Evolutionary conservation across 2,329 filamentous ascomycete genomes (phyloP).

Genomic region (Aspergillus fischeri): DNA sequence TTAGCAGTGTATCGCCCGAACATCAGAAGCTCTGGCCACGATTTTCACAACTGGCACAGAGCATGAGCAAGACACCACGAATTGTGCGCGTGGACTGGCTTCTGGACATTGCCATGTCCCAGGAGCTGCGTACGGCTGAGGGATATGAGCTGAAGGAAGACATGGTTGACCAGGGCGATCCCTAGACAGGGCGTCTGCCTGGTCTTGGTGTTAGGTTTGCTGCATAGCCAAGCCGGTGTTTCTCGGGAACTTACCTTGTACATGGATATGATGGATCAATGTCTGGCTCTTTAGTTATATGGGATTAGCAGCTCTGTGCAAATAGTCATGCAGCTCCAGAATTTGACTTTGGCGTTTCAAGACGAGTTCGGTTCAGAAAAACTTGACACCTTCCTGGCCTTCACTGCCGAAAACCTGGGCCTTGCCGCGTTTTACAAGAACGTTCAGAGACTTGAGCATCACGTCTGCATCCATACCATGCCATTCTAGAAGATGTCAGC

Average conservation of each 20-base stretch:
- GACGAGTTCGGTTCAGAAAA: constrained; percentile 62
- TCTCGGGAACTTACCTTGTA: neutral
- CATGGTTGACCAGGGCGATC: constrained; percentile 21
- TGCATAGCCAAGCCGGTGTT: neutral
- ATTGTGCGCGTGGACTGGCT: constrained; percentile 88
- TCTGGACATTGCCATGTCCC: constrained; percentile 81
- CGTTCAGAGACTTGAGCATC: constrained; percentile 70
- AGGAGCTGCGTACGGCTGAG: constrained; percentile 67
- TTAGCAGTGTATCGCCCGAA: constrained; percentile 63
- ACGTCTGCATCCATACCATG: constrained; percentile 83
- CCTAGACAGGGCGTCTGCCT: constrained; percentile 2
- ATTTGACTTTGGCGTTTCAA: neutral
- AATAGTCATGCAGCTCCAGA: neutral
- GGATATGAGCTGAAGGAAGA: constrained; percentile 50
- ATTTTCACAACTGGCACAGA: constrained; percentile 74
- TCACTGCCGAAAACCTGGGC: constrained; percentile 91
- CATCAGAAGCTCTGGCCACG: constrained; percentile 74
- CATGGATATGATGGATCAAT: neutral
- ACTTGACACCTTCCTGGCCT: constrained; percentile 89
- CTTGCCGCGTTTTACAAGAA: constrained; percentile 84
- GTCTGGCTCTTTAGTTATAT: neutral
- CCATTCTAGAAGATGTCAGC: constrained; percentile 57
- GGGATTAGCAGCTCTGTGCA: neutral
- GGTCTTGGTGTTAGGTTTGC: neutral
- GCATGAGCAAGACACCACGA: constrained; percentile 72